Evolutionary conservation across 2,329 filamentous ascomycete species (phyloP), one percentile per base, ranked within the genome.

Genomic region (Colletotrichum tamarilloi): DNA sequence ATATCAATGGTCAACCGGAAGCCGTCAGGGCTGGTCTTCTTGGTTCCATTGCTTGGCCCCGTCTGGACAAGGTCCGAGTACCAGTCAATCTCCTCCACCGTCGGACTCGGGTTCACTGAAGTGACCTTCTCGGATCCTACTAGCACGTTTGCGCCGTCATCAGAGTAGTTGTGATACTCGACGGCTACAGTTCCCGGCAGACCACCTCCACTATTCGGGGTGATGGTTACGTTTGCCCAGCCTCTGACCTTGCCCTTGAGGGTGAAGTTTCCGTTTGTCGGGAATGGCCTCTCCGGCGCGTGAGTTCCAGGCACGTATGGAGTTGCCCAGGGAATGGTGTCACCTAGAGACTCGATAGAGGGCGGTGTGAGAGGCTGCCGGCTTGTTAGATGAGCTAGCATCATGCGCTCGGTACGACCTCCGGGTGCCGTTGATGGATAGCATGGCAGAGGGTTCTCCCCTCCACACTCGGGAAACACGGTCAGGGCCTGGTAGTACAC

Each of bases 1-100:
- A 77, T 79, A 77, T 86, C 80, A 24, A 85, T 84, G 1, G 73
- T 68, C 24, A 86, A 63, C 68, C 84, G 82, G 64, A 86, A 84
- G 1, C 84, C 83, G 1, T 76, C 79, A 0, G 78, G 75, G 5
- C 82, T 78, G 0, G 85, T 86, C 63, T 78, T 81, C 76, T 86
- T 87, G 1, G 77, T 82, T 0, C 76, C 79, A 5, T 75, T 74
- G 0, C 74, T 75, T 2, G 70, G 72, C 0, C 84, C 83, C 1
- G 75, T 82, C 26, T 81, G 79, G 1, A 76, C 75, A 1, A 86
- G 71, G 67, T 86, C 77, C 0, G 84, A 86, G 24, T 76, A 81
- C 83, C 83, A 86, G 52, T 83, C 79, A 0, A 84, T 55, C 16
- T 75, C 49, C 66, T 78, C 79, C 35, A 77, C 59, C 19, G 78